phyloP scores from a whole-genome alignment of 2,329 filamentous ascomycete species.

The Didymella pinodella region DNA sequence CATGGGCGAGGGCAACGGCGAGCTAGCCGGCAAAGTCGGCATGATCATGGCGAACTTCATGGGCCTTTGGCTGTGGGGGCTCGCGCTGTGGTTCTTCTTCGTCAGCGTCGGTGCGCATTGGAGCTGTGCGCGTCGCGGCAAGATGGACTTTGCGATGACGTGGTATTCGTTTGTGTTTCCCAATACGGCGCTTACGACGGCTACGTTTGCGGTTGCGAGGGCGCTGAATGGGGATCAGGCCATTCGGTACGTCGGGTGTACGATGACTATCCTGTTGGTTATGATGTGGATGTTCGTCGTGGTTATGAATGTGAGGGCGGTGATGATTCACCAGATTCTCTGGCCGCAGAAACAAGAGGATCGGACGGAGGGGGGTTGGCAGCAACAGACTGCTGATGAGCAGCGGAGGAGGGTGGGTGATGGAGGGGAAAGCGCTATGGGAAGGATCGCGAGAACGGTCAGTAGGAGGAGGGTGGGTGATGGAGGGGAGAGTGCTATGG shows the following conservation, averaged over 20 bases:
- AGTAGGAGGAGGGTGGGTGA: conserved; percentile 33
- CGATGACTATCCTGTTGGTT: conserved; percentile 71
- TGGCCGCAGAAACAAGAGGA: conserved; percentile 78
- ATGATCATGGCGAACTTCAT: conserved; percentile 67
- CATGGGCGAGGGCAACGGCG: conserved; percentile 62
- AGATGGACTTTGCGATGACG: conserved; percentile 80
- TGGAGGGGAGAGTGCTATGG: conserved; percentile 29
- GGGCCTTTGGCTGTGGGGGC: conserved; percentile 80
- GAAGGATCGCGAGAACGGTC: conserved; percentile 32
- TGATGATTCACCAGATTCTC: conserved; percentile 71
- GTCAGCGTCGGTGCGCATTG: conserved; percentile 79
- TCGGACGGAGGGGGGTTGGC: conserved; percentile 67
- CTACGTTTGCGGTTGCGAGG: conserved; percentile 74
- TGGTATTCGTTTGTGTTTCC: conserved; percentile 87
- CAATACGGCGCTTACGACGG: conserved; percentile 76
- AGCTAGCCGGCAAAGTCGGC: conserved; percentile 63
- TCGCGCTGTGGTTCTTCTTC: conserved; percentile 86
- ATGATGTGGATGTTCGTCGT: conserved; percentile 74
- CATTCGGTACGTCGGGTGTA: conserved; percentile 72
- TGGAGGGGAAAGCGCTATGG: conserved; percentile 29
- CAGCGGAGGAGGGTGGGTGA: conserved; percentile 36
- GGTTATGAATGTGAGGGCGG: conserved; percentile 72
- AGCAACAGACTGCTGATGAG: conserved; percentile 41
- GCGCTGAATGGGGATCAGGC: conserved; percentile 58
- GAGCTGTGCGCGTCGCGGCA: conserved; percentile 67